A percentile compares a stretch with the other conserved stretches of the same genome.
Conservation (phyloP, 139 green algal species). For the Auxenochlorella protothecoides region DNA sequence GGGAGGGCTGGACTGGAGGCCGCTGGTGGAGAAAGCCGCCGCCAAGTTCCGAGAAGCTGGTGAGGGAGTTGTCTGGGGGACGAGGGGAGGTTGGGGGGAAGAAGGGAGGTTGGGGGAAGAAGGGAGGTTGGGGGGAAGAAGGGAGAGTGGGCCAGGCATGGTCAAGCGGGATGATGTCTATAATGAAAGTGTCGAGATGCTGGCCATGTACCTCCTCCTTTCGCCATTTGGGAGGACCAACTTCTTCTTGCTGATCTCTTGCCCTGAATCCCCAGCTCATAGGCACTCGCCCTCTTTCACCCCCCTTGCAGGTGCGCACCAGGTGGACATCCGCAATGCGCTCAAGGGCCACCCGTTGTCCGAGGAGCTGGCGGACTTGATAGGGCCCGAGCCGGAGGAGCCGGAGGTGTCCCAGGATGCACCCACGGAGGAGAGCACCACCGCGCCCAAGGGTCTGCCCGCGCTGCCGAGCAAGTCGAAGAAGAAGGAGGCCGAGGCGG, state of each 20-base stretch:
- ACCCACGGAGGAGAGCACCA: slow-evolving; percentile 12
- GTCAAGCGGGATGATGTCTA: too few relatives aligned
- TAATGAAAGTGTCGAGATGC: too few relatives aligned
- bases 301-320: slow-evolving; percentile 12
- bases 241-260: too few relatives aligned
- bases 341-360: slow-evolving; percentile 30
- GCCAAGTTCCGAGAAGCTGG: slow-evolving; percentile 32
- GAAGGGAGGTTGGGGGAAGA: too few relatives aligned
- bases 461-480: slow-evolving; percentile 18
- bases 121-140: too few relatives aligned
- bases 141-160: too few relatives aligned
- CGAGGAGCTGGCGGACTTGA: slow-evolving; percentile 26
- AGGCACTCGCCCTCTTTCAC: background rate
- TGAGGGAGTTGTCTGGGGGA: background rate
- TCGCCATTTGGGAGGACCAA: too few relatives aligned
- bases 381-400: slow-evolving; percentile 23
- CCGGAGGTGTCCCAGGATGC: background rate
- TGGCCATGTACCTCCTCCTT: too few relatives aligned
- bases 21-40: slow-evolving; percentile 23
- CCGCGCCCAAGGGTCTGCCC: slow-evolving; percentile 27
- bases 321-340: slow-evolving; percentile 29
- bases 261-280: too few relatives aligned
- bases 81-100: too few relatives aligned
- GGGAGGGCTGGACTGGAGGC: slow-evolving; percentile 28
- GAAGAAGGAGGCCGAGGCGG: slow-evolving; percentile 22